Evolutionary conservation across 257 asterid species (phyloP), one percentile per base, ranked within the genome.

Genomic region (Solanum pinnatisectum): DNA sequence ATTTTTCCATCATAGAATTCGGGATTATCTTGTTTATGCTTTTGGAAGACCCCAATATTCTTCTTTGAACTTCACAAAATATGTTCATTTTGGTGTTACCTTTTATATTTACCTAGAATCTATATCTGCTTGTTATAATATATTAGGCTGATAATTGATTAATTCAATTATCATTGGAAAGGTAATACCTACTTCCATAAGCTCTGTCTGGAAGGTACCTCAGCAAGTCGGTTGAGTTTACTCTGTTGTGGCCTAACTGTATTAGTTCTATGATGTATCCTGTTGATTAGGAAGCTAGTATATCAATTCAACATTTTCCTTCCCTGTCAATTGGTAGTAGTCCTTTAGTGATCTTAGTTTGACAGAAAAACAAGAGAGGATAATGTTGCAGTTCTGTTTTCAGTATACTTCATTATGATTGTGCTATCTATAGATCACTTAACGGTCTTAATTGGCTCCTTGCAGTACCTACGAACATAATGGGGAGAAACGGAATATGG

Each of bases 401-500:
- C 78, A 15, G 14, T 32, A 71, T 71, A 60, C 59, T 56, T 65
- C 32, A 2, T n/a, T 65, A 13, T 32, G 77, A 20, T 32, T 77
- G 20, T 44, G 40, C 73, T 82, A 56, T 42, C 22, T 76, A 59
- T 9, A 32, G 83, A 70, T 84, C 30, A 39, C 84, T n/a, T 84
- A 78, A 60, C 70, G 25, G 70, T 39, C 70, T 79, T 44, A 40
- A 20, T 81, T 85, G 84, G 83, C 86, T 90, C 71, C 78, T 65
- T 90, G 77, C 93, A 96, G 99, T 93, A 90, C 95, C 44, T 95
- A 96, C 33, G 94, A 94, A 89, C 98, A 96, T 88, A 92, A 95
- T 85, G 99, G 98, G 68, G 98, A 91, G 81, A 73, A 73, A 73
- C 44, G 30, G 27, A 73, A 73, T 35, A 73, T 73, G 81, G 81